These are phyloP conservation scores for Lipomyces yarrowii DNA, from an alignment of 1,139 yeast species.

Conservation along the genomic window DNA sequence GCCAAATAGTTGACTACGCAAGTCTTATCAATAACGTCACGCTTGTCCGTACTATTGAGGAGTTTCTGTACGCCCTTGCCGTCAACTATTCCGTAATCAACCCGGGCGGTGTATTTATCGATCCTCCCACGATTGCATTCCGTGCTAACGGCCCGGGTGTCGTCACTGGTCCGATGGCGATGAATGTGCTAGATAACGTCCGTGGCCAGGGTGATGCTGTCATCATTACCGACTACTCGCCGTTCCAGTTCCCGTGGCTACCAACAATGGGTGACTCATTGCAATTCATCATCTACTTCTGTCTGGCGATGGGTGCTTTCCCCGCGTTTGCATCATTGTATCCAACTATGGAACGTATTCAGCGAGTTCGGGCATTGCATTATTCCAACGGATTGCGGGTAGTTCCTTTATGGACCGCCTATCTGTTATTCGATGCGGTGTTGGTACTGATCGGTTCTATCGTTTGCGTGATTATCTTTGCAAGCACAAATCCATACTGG, in stretches of 20 bases:
- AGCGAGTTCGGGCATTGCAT: conserved; percentile 45
- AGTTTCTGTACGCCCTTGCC: conserved; percentile 35
- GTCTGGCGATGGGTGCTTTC: conserved; percentile 44
- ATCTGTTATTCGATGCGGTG: conserved; percentile 39
- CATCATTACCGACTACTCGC: conserved; percentile 41
- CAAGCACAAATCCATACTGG: conserved; percentile 34
- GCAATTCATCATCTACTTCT: conserved; percentile 44
- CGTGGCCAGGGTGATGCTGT: conserved; percentile 39
- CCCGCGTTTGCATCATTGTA: conserved; percentile 45
- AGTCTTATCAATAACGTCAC: conserved; percentile 21
- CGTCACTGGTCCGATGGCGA: conserved; percentile 36
- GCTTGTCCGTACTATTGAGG: conserved; percentile 33
- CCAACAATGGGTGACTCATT: conserved; percentile 40
- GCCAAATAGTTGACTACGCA: conserved; percentile 14
- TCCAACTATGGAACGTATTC: conserved; percentile 45
- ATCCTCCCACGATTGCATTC: conserved; percentile 39
- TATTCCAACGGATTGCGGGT: conserved; percentile 46
- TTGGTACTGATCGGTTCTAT: conserved; percentile 39
- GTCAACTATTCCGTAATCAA: conserved; percentile 35
- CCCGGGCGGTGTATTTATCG: conserved; percentile 43
- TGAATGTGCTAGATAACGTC: conserved; percentile 41
- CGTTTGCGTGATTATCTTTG: conserved; percentile 39
- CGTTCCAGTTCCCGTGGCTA: conserved; percentile 43
- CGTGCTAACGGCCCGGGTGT: conserved; percentile 35
- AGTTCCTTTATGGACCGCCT: conserved; percentile 45